phyloP scores from a whole-genome alignment of 1,284 basidiomycete genomes.

The Coniferiporia weirii region DNA sequence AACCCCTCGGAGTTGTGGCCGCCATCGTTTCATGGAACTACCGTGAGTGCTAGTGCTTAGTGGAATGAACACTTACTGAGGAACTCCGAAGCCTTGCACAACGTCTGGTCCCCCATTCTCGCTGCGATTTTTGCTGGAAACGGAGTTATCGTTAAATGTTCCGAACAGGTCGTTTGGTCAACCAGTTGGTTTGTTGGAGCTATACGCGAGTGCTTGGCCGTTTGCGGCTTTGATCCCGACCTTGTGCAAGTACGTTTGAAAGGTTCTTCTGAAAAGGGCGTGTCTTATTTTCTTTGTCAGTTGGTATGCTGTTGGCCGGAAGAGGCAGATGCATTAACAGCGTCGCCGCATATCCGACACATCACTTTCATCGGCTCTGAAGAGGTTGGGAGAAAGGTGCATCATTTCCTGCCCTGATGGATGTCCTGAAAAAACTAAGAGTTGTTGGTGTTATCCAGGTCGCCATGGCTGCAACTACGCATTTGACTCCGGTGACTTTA shows the following conservation, averaged over 20 bases:
- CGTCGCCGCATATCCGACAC: slow-evolving; percentile 74
- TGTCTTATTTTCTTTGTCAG: slow-evolving; percentile 28
- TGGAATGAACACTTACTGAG: slow-evolving; percentile 12
- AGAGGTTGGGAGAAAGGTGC: slow-evolving; percentile 77
- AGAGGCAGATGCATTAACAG: slow-evolving; percentile 78
- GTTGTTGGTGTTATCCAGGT: slow-evolving; percentile 40
- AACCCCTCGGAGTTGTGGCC: slow-evolving; percentile 90
- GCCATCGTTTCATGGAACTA: slow-evolving; percentile 96
- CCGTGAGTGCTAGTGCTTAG: slow-evolving; percentile 44
- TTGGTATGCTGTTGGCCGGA: slow-evolving; percentile 87
- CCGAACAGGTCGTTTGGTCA: slow-evolving; percentile 89
- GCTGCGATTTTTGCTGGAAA: slow-evolving; percentile 90
- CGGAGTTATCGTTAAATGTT: slow-evolving; percentile 87
- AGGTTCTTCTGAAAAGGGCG: not conserved
- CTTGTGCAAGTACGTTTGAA: slow-evolving; percentile 61
- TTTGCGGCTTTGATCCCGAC: slow-evolving; percentile 75
- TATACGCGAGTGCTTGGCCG: slow-evolving; percentile 67
- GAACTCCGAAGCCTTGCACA: slow-evolving; percentile 68
- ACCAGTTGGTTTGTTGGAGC: slow-evolving; percentile 77
- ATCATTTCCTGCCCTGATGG: slow-evolving; percentile 10
- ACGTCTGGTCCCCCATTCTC: slow-evolving; percentile 89
- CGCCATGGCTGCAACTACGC: slow-evolving; percentile 70
- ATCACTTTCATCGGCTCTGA: slow-evolving; percentile 94
- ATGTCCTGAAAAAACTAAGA: not conserved
- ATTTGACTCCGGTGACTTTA: slow-evolving; percentile 85